Evolutionary conservation across 2,329 filamentous ascomycete genomes (phyloP), one percentile per base, ranked within the genome.

Genomic region (Diplocarpon mali): DNA sequence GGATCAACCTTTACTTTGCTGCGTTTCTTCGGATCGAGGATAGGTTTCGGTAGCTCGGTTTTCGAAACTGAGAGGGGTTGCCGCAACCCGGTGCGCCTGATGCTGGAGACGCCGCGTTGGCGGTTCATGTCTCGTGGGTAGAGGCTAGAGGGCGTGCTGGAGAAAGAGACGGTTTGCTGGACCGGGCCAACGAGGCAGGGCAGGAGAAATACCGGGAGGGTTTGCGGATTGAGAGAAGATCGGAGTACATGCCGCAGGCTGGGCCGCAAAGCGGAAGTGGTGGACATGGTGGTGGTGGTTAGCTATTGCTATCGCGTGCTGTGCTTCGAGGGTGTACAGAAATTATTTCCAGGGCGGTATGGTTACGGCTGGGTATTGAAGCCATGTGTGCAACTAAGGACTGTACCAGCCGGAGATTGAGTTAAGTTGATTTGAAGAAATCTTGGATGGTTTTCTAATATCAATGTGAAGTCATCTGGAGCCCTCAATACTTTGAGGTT

Each of bases 71-170:
- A 84, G 44, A 93, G 69, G n/a, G 74, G 77, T 61, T 83, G 78
- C 42, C 80, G 76, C 5, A 80, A 78, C 0, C 89, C 89, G 1
- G 84, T 87, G 40, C 83, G 74, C 54, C 85, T 80, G 46, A 94
- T 72, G 17, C 80, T 83, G 45, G 87, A 95, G 42, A 95, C 77
- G 36, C 88, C 90, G 49, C 92, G 83, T 49, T 77, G 69, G 53
- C 75, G 80, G 70, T 86, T 95, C 67, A 77, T 78, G 68, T 95
- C 89, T 60, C 78, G 77, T 27, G 62, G 60, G 39, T 53, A 60
- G 31, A 48, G 39, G 30, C 44, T 40, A 32, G 48, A 49, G 15
- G 56, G 38, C 16, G 58, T 59, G 40, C 53, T 61, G 16, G 61
- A 62, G 51, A 65, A 64, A 39, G 55, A 38, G 42, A 57, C 52